These are phyloP conservation scores for Mycena indigotica DNA, from an alignment of 768 basidiomycete species.

Conservation along the genomic window DNA sequence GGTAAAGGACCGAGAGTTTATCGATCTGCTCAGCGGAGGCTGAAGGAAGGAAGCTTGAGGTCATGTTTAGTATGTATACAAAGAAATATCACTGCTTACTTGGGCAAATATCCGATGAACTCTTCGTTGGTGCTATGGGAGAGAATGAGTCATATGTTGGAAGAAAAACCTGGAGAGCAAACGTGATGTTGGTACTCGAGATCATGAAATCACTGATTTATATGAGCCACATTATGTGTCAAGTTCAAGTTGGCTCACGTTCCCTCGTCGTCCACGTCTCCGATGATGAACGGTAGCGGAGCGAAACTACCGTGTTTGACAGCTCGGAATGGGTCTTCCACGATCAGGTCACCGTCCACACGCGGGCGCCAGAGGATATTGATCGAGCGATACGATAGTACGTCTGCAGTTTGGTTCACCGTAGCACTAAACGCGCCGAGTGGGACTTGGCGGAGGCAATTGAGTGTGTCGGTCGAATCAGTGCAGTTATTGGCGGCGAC, in stretches of 20 bases:
- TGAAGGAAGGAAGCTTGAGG: too few relatives aligned
- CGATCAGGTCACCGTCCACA: slow-evolving; percentile 43
- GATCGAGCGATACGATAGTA: slow-evolving; percentile 34
- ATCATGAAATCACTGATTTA: too few relatives aligned
- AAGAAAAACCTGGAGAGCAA: too few relatives aligned
- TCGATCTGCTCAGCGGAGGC: slow-evolving; percentile 1
- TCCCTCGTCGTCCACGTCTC: slow-evolving; percentile 45
- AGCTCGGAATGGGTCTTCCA: slow-evolving; percentile 32
- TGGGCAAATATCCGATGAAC: too few relatives aligned
- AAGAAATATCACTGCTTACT: too few relatives aligned
- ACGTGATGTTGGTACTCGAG: too few relatives aligned
- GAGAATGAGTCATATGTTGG: too few relatives aligned
- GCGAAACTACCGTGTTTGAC: slow-evolving; percentile 36
- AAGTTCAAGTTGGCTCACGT: slow-evolving; percentile 41
- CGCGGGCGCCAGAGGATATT: slow-evolving; percentile 38
- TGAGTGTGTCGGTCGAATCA: slow-evolving; percentile 29
- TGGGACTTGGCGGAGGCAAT: slow-evolving; percentile 37
- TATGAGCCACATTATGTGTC: too few relatives aligned
- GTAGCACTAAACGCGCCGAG: slow-evolving; percentile 33
- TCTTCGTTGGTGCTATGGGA: too few relatives aligned
- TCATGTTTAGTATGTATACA: too few relatives aligned
- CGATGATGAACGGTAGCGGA: slow-evolving; percentile 33
- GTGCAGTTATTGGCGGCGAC: slow-evolving; percentile 25
- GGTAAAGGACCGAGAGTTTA: background rate
- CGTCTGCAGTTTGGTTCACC: slow-evolving; percentile 32